These are phyloP conservation scores for Coemansia sp. DNA, from an alignment of 192 early-diverging fungal species.

Conservation along the genomic window DNA sequence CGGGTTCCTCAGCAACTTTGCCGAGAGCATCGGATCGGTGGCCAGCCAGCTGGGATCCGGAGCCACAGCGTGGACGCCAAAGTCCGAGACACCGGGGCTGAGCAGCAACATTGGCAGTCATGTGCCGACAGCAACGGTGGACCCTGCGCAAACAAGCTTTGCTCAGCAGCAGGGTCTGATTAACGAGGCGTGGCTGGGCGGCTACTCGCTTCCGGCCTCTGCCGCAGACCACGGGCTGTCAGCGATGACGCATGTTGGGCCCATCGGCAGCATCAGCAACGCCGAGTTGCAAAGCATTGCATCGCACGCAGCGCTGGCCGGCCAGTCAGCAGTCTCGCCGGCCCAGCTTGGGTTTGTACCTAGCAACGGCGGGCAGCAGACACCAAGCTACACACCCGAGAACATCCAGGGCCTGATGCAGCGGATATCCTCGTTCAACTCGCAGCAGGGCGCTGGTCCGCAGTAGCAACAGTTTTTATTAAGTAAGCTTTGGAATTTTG, in stretches of 20 bases:
- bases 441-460: too few species aligned
- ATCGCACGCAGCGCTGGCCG: constrained; percentile 2
- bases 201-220: neutral
- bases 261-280: constrained; percentile 7
- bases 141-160: neutral
- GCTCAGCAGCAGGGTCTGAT: constrained; percentile 1
- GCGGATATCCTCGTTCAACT: too few species aligned
- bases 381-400: constrained; percentile 10
- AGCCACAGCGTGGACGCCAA: neutral
- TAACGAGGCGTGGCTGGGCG: constrained; percentile 7
- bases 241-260: neutral
- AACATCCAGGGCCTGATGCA: constrained; percentile 16
- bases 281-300: constrained; percentile 9
- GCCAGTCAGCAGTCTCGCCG: neutral
- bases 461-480: neutral
- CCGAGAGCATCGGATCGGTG: constrained; percentile 43
- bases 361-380: neutral
- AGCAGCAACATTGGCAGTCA: neutral
- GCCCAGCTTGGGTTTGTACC: neutral
- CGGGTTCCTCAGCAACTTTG: constrained; percentile 51
- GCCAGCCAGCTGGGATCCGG: constrained; percentile 38
- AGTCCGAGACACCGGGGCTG: neutral
- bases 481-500: constrained; percentile 47
- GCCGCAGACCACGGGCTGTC: neutral
- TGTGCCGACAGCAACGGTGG: neutral